Percentiles rank a stretch among this genome's conserved stretches.
Conservation (phyloP, 371 early-diverging fungal species). For the Zancudomyces culisetae region DNA sequence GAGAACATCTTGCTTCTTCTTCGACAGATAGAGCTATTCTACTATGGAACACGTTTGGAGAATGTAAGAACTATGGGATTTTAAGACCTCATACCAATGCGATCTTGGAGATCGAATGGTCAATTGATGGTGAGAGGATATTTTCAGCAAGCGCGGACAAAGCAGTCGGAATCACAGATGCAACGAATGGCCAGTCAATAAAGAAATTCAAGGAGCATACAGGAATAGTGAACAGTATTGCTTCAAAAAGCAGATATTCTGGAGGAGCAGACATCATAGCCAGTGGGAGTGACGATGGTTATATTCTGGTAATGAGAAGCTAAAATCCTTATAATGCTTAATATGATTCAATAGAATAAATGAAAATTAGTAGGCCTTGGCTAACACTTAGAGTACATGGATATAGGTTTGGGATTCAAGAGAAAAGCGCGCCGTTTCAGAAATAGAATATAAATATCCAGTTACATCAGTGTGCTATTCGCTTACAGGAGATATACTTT, state of each 20-base stretch:
- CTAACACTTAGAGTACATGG: too few relatives aligned
- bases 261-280: conserved; percentile 45
- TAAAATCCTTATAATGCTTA: too few relatives aligned
- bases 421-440: conserved; percentile 47
- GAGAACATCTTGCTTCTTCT: conserved; percentile 67
- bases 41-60: conserved; percentile 85
- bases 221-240: conserved; percentile 50
- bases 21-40: conserved; percentile 66
- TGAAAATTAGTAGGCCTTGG: too few relatives aligned
- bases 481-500: conserved; percentile 62
- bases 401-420: conserved; percentile 56
- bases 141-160: conserved; percentile 55
- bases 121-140: conserved; percentile 50
- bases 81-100: conserved; percentile 72
- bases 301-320: conserved; percentile 14
- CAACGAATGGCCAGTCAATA: conserved; percentile 45
- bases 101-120: conserved; percentile 79
- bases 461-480: conserved; percentile 60
- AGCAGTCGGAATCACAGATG: conserved; percentile 63
- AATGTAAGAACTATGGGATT: conserved; percentile 66
- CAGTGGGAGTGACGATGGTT: conserved; percentile 60
- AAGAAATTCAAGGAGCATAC: conserved; percentile 56
- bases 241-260: conserved; percentile 29
- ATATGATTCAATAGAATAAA: too few relatives aligned
- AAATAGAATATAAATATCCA: conserved; percentile 48